Evolutionary conservation across 768 basidiomycete species (phyloP), one percentile per base, ranked within the genome.

Genomic region (Tulasnella sp.): DNA sequence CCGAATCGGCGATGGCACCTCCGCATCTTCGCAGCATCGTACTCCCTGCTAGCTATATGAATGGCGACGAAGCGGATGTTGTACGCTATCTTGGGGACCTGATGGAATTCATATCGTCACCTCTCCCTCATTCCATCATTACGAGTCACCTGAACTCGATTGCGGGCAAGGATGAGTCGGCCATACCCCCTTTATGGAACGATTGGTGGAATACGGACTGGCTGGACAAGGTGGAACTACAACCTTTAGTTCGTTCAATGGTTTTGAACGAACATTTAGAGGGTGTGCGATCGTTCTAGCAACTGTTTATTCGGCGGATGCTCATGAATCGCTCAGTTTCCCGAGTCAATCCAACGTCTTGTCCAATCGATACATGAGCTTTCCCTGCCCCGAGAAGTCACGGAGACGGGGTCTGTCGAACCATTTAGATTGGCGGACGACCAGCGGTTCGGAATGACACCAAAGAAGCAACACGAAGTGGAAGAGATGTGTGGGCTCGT

Each of bases 401-500:
- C 31, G 23, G 36, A 49, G 19, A 56, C 19, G 42, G 45, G n/a
- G 29, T 49, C 11, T 29, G 37, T 19, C n/a, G 32, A 32, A 17
- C 42, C 17, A 21, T 29, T 23, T 9, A 23, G 15, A 32, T 53
- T 46, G 23, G 32, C 17, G 25, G 53, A 27, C 21, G n/a, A 46
- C 35, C 59, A 46, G 21, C 25, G 19, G 43, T 49, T 35, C 23
- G 59, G 59, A 12, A 31, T 58, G 19, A 45, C 57, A 14, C 49
- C 58, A 14, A 62, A 62, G 51, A 62, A 62, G 41, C 35, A 37
- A 11, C 61, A 62, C 37, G 61, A 62, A 41, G 61, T 62, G 23
- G 51, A 55, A 31, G 50, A 49, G 35, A 52, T 56, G 54, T 56
- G 54, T 29, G 29, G 25, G 19, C 41, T 56, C 23, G 31, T 52